Conservation (phyloP, 495 filamentous ascomycete genomes). For the Aspergillus saccharolyticus region DNA sequence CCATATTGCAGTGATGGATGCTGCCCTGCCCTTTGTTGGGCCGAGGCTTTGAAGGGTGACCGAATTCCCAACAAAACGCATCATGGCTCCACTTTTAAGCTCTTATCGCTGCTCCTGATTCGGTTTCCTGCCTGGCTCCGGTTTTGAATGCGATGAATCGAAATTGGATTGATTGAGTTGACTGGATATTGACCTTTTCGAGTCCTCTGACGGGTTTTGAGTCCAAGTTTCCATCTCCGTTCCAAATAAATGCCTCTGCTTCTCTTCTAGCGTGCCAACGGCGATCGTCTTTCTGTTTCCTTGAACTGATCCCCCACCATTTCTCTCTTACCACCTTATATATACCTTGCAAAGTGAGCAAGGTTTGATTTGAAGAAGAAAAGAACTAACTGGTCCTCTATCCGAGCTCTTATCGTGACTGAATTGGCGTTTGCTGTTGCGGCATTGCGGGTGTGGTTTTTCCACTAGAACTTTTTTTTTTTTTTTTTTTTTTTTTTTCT, state of each 20-base stretch:
- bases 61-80: slow-evolving; percentile 25
- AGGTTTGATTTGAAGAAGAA: background rate
- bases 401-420: background rate
- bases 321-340: background rate
- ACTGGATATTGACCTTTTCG: background rate
- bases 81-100: slow-evolving; percentile 18
- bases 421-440: background rate
- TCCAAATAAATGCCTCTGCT: background rate
- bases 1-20: too few species aligned
- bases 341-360: background rate
- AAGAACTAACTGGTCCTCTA: background rate
- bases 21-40: slow-evolving; percentile 13
- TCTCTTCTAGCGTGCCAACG: background rate
- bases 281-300: background rate
- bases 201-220: background rate
- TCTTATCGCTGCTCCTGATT: slow-evolving; percentile 4
- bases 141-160: background rate
- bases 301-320: background rate
- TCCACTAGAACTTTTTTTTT: background rate
- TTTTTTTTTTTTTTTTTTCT: background rate
- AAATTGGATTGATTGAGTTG: background rate
- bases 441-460: background rate
- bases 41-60: slow-evolving; percentile 16
- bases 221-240: background rate
- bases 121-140: background rate